These are phyloP conservation scores for Kockovaella imperatae DNA, from an alignment of 768 basidiomycete genomes.

Conservation along the genomic window DNA sequence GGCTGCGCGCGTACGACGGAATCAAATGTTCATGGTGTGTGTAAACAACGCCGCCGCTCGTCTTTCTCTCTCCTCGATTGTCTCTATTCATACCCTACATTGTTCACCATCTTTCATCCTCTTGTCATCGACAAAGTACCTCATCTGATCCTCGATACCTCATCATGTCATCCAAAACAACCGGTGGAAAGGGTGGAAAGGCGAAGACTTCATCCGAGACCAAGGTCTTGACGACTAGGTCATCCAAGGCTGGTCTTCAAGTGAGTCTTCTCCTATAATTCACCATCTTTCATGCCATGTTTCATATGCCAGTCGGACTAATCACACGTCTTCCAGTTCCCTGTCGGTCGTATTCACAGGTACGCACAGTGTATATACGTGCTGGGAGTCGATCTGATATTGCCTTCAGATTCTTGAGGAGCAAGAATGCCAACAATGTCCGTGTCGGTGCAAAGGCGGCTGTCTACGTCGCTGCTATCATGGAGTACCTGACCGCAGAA, in stretches of 20 bases:
- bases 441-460: slow-evolving; percentile 97
- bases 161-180: slow-evolving; percentile 36
- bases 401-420: slow-evolving; percentile 55
- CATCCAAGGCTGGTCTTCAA: slow-evolving; percentile 81
- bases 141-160: background rate
- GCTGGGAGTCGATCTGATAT: background rate
- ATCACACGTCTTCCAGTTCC: slow-evolving; percentile 57
- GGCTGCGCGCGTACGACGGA: background rate
- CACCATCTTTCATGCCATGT: slow-evolving; percentile 2
- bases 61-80: background rate
- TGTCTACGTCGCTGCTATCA: slow-evolving; percentile 89
- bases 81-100: background rate
- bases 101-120: slow-evolving; percentile 2
- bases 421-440: slow-evolving; percentile 84
- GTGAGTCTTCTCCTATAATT: slow-evolving; percentile 47
- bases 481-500: slow-evolving; percentile 94
- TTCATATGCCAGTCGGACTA: no score
- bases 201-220: slow-evolving; percentile 44
- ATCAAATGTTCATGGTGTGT: background rate
- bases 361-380: slow-evolving; percentile 35
- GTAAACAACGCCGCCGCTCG: background rate
- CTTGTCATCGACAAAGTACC: background rate
- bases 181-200: slow-evolving; percentile 46
- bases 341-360: slow-evolving; percentile 95
- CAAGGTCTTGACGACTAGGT: slow-evolving; percentile 48